A percentile compares a stretch with the other conserved stretches of the same genome.
Evolutionary conservation across 768 basidiomycete species (phyloP).

Genomic region (Hygrocybe punicea): DNA sequence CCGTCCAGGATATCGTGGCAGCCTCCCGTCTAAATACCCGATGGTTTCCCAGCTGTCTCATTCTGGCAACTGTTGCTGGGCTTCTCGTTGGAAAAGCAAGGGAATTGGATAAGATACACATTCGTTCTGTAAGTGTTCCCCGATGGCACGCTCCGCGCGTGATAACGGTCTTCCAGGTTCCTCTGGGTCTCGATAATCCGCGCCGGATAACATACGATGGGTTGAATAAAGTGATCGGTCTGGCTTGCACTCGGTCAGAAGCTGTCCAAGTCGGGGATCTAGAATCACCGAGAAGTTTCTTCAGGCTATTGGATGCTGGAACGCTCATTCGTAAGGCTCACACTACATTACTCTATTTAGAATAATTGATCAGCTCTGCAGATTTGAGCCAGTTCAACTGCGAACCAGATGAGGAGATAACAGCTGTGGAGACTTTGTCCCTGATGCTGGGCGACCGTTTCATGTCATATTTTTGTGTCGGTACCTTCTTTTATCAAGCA

Average conservation of each 20-base stretch:
- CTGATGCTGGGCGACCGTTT: constrained; percentile 27
- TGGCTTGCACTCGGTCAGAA: constrained; percentile 55
- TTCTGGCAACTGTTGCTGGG: constrained; percentile 52
- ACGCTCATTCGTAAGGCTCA: constrained; percentile 55
- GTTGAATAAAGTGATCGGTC: constrained; percentile 54
- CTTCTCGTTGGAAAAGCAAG: constrained; percentile 64
- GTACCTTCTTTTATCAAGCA: constrained; percentile 41
- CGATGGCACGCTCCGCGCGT: neutral
- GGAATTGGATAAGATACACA: constrained; percentile 74
- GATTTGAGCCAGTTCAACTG: constrained; percentile 50
- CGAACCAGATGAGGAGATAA: constrained; percentile 59
- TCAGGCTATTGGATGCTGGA: constrained; percentile 64
- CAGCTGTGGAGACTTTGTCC: constrained; percentile 44
- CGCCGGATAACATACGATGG: constrained; percentile 61
- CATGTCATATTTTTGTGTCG: constrained; percentile 47
- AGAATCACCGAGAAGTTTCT: constrained; percentile 48
- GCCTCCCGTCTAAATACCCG: constrained; percentile 49
- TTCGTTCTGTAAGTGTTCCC: constrained; percentile 57
- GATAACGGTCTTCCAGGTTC: constrained; percentile 44
- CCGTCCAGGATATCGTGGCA: constrained; percentile 48
- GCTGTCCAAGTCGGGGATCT: constrained; percentile 54
- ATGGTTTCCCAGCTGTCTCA: constrained; percentile 50
- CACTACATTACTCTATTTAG: neutral
- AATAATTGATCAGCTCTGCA: constrained; percentile 9
- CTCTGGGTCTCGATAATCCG: constrained; percentile 71